These are phyloP conservation scores for Schizochytrium sp. DNA, from an alignment of 108 stramenopile genomes.

Conservation along the genomic window DNA sequence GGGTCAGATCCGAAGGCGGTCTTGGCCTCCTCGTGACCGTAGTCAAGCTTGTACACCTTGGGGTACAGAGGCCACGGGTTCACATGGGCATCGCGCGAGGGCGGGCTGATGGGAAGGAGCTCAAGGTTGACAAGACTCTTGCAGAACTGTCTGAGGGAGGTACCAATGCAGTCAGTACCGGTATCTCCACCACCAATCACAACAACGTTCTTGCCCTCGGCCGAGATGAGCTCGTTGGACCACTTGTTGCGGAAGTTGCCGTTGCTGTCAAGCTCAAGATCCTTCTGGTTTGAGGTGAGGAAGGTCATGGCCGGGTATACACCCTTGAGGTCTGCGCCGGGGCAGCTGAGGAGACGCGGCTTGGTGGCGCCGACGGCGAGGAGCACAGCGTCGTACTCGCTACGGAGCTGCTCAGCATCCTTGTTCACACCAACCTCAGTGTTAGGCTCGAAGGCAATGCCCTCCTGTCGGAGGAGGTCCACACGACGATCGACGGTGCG, in stretches of 20 bases:
- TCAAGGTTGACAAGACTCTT: slow-evolving; percentile 95
- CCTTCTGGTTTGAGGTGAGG: slow-evolving; percentile 95
- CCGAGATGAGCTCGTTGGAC: slow-evolving; percentile 91
- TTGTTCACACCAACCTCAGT: slow-evolving; percentile 91
- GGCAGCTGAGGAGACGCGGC: slow-evolving; percentile 92
- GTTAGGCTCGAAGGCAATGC: slow-evolving; percentile 94
- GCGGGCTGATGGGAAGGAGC: slow-evolving; percentile 92
- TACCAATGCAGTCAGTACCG: slow-evolving; percentile 97
- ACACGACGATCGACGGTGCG: slow-evolving; percentile 93
- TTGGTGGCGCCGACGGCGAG: slow-evolving; percentile 92
- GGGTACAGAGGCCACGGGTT: slow-evolving; percentile 99
- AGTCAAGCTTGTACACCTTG: slow-evolving; percentile 93
- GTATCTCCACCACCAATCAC: slow-evolving; percentile 98
- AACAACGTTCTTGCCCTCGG: slow-evolving; percentile 96
- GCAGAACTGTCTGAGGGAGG: slow-evolving; percentile 96
- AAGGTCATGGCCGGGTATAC: slow-evolving; percentile 95
- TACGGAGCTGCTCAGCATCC: slow-evolving; percentile 88
- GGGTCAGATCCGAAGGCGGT: slow-evolving; percentile 96
- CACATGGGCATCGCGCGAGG: slow-evolving; percentile 84
- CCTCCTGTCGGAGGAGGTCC: slow-evolving; percentile 91
- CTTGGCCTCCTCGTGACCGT: slow-evolving; percentile 93
- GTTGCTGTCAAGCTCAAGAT: slow-evolving; percentile 90
- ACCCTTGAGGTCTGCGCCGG: slow-evolving; percentile 90
- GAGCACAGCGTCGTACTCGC: slow-evolving; percentile 87
- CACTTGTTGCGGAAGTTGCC: slow-evolving; percentile 91